phyloP scores from a whole-genome alignment of 345 rosid genomes.

The Citrus mangshanensis region DNA sequence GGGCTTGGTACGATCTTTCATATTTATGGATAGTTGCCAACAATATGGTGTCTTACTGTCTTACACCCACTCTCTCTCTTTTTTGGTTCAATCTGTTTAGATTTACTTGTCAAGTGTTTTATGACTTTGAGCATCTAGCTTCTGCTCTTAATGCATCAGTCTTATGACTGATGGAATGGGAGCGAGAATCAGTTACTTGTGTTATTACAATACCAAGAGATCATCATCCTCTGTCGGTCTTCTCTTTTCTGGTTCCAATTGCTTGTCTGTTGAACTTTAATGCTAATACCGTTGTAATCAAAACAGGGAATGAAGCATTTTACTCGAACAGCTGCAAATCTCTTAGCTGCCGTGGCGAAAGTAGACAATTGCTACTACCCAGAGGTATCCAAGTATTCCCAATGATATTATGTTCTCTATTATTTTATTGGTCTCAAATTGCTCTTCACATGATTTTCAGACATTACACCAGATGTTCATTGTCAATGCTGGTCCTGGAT shows the following conservation, averaged over 20 bases:
- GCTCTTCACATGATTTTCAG: constrained; percentile 37
- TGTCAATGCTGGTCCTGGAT: constrained; percentile 94
- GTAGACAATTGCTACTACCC: constrained; percentile 88
- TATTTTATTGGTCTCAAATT: constrained; percentile 15
- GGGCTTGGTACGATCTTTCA: constrained; percentile 67
- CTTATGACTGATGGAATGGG: neutral
- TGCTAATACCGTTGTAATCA: constrained; percentile 18
- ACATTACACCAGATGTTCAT: constrained; percentile 85
- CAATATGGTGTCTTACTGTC: neutral
- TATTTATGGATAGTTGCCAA: neutral
- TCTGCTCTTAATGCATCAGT: neutral
- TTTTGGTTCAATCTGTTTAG: neutral
- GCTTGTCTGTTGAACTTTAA: constrained; percentile 24
- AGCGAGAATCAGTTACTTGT: neutral
- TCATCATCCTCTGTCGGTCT: neutral
- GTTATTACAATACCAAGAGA: neutral
- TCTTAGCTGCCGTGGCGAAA: constrained; percentile 73
- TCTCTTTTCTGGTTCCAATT: neutral
- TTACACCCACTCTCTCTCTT: too few species aligned
- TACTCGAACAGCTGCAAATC: constrained; percentile 77
- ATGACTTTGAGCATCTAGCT: neutral
- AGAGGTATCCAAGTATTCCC: constrained; percentile 55
- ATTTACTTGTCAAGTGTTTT: neutral
- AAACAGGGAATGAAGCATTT: constrained; percentile 91
- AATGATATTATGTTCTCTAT: constrained; percentile 1